A percentile compares a stretch with the other conserved stretches of the same genome.
Conservation (phyloP, 331 rosid species). For the Saraca asoca region DNA sequence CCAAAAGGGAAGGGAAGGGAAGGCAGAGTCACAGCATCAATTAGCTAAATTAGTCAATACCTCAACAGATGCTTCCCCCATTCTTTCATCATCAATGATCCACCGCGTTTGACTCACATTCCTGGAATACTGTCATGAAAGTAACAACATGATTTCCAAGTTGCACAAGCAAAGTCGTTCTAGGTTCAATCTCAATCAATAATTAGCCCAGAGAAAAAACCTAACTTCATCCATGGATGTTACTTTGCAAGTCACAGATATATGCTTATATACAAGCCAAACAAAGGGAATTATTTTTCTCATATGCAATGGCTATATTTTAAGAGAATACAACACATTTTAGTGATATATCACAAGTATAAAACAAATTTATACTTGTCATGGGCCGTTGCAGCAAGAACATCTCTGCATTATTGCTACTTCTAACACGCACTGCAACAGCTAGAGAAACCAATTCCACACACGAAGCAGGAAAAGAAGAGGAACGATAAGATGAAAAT, state of each 20-base stretch:
- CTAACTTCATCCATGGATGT: neutral
- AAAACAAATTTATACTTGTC: neutral
- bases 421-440: neutral
- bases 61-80: slow-evolving; percentile 97
- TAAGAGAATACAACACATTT: neutral
- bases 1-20: slow-evolving; percentile 15
- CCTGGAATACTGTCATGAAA: slow-evolving; percentile 79
- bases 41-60: slow-evolving; percentile 43
- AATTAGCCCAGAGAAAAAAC: neutral
- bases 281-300: slow-evolving; percentile 16
- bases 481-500: neutral
- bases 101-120: slow-evolving; percentile 95
- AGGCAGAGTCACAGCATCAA: slow-evolving; percentile 14
- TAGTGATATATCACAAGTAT: neutral
- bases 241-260: slow-evolving; percentile 23
- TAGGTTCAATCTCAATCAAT: slow-evolving; percentile 19
- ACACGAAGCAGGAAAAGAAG: neutral
- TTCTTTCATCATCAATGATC: slow-evolving; percentile 94
- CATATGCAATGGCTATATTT: slow-evolving; percentile 1
- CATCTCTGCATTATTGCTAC: slow-evolving; percentile 1
- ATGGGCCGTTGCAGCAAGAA: neutral
- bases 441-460: neutral
- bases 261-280: slow-evolving; percentile 15
- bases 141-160: slow-evolving; percentile 28
- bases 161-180: slow-evolving; percentile 17